Evolutionary conservation across 768 basidiomycete species (phyloP).

Genomic region (Boletus rubropictus): DNA sequence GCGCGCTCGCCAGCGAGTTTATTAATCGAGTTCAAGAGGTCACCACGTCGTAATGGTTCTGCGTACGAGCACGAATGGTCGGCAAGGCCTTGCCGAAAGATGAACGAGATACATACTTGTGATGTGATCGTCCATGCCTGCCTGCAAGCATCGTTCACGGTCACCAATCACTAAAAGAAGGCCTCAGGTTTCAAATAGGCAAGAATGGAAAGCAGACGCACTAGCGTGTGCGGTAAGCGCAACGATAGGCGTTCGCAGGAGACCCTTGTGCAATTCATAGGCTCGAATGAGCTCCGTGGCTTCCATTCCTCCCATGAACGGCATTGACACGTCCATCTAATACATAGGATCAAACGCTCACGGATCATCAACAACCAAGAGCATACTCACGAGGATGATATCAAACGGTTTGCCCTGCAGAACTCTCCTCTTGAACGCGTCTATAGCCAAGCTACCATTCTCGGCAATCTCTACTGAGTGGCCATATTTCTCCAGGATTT

Average conservation of each 20-base stretch:
- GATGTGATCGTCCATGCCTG: constrained; percentile 81
- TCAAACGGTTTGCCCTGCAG: constrained; percentile 74
- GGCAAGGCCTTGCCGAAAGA: neutral
- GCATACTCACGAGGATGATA: constrained; percentile 73
- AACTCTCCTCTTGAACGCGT: constrained; percentile 79
- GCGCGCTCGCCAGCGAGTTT: constrained; percentile 67
- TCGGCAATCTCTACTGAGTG: constrained; percentile 96
- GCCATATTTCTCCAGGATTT: constrained; percentile 93
- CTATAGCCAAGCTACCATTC: constrained; percentile 91
- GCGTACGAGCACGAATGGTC: neutral
- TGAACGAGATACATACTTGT: constrained; percentile 50
- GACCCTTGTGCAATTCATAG: constrained; percentile 68
- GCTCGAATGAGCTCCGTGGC: constrained; percentile 88
- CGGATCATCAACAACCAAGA: neutral
- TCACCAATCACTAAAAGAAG: constrained; percentile 74
- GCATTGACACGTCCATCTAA: constrained; percentile 98
- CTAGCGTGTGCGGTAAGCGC: constrained; percentile 97
- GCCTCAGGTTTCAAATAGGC: constrained; percentile 5
- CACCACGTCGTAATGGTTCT: constrained; percentile 77
- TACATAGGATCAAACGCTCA: constrained; percentile 1
- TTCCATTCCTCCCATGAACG: constrained; percentile 98
- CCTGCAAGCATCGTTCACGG: constrained; percentile 66
- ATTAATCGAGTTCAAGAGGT: constrained; percentile 76
- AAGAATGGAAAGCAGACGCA: constrained; percentile 37
- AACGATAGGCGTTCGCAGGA: constrained; percentile 83